Conservation (phyloP, 2,329 filamentous ascomycete species). For the Fusarium sp. region DNA sequence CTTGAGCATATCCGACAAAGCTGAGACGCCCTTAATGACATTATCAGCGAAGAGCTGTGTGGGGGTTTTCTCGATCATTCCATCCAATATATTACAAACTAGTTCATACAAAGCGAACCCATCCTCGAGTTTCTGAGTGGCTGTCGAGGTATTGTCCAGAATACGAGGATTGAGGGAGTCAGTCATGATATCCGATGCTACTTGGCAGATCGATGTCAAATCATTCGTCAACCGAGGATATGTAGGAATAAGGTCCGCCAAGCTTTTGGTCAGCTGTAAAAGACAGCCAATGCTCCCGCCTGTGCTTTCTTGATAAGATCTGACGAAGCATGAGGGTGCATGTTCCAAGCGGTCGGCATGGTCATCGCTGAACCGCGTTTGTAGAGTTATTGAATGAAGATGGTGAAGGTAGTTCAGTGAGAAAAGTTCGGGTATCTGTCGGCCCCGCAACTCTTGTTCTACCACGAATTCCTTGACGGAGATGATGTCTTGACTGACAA, state of each 20-base stretch:
- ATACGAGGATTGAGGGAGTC: slow-evolving; percentile 45
- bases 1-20: slow-evolving; percentile 60
- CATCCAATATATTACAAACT: slow-evolving; percentile 57
- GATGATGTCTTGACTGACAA: slow-evolving; percentile 62
- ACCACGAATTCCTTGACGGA: slow-evolving; percentile 35
- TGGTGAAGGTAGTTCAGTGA: slow-evolving; percentile 58
- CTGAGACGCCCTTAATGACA: slow-evolving; percentile 53
- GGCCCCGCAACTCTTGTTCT: slow-evolving; percentile 20
- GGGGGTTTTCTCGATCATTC: slow-evolving; percentile 66
- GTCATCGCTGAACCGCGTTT: slow-evolving; percentile 26
- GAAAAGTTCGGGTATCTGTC: slow-evolving; percentile 44
- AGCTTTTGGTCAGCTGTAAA: slow-evolving; percentile 55
- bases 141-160: slow-evolving; percentile 39
- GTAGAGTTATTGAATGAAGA: slow-evolving; percentile 50
- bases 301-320: slow-evolving; percentile 56
- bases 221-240: slow-evolving; percentile 62
- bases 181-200: slow-evolving; percentile 51
- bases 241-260: slow-evolving; percentile 56
- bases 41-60: slow-evolving; percentile 63
- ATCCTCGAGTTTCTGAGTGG: slow-evolving; percentile 52
- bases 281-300: slow-evolving; percentile 60
- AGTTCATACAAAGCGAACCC: slow-evolving; percentile 59
- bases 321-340: slow-evolving; percentile 51
- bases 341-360: slow-evolving; percentile 28
- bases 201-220: slow-evolving; percentile 54